Conservation (phyloP, 305 asterid species). For the Fraxinus sp. region DNA sequence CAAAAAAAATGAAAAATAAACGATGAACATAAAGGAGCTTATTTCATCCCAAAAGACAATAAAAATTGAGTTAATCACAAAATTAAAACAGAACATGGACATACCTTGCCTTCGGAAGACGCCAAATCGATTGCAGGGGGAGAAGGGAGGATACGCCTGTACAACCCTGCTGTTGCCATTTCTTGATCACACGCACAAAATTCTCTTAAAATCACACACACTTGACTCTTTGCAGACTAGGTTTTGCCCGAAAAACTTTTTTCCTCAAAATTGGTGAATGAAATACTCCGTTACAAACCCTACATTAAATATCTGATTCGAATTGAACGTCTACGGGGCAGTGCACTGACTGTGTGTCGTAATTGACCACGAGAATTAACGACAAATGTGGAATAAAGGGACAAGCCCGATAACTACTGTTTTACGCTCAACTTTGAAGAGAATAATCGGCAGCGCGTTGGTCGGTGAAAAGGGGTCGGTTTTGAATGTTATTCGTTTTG, state of each 20-base stretch:
- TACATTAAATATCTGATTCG: not conserved
- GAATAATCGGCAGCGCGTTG: not conserved
- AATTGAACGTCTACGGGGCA: not conserved
- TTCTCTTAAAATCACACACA: not conserved
- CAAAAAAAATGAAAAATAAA: not conserved
- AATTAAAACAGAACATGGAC: not conserved
- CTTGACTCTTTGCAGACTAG: not conserved
- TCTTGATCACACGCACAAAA: not conserved
- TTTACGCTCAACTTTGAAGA: not conserved
- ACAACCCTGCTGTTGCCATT: conserved; percentile 84
- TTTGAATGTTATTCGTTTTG: too few relatives aligned
- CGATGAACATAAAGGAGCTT: not conserved
- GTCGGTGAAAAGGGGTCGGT: not conserved
- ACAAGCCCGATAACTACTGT: not conserved
- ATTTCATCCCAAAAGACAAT: not conserved
- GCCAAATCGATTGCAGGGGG: conserved; percentile 94
- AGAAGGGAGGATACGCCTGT: conserved; percentile 87
- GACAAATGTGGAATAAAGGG: not conserved
- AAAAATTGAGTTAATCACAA: not conserved
- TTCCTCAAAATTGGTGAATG: not conserved
- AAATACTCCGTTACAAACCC: not conserved
- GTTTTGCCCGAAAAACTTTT: not conserved
- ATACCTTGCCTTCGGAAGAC: conserved; percentile 85
- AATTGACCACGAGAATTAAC: not conserved
- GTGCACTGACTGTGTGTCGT: not conserved